Base-by-base conservation (phyloP, 352 stramenopile genomes). In the Phytophthora europaea region DNA sequence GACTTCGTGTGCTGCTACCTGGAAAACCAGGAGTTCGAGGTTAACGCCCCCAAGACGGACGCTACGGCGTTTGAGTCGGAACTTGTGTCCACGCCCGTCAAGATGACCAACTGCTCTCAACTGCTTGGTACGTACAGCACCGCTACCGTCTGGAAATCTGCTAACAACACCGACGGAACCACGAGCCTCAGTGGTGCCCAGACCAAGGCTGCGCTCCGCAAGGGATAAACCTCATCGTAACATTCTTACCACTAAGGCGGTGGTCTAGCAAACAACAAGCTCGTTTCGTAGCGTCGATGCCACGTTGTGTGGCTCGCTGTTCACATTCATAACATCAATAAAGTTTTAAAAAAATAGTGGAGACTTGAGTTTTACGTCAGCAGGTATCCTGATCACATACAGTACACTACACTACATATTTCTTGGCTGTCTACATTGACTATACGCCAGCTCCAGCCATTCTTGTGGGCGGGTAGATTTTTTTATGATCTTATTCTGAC, bases 1-100 rank as follows among this genome's bases (percentile, higher is more conserved):
- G 57, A 63, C 23, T 63, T 63, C 16, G 72, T 75, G 50, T 78
- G 72, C 61, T 75, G 72, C 34, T 78, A 64, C 45, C 53, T 78
- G n/a, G 38, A 67, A 38, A 47, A 72, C 40, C 60, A 78, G 28
- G 62, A 71, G 51, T 78, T 72, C 13, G 72, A 75, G 51, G 72
- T 78, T 26, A 72, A 75, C 26, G 67, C 61, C 6, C 66, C 66
- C 0, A 54, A 68, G 48, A 71, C 52, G 45, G 52, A 66, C 13
- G 2, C 31, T 0, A 67, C 64, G 1, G 47, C 31, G 16, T 72
- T 76, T 22, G 48, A 71, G 28, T 15, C 53, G 23, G 36, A 69
- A 5, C 60, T 74, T 18, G 61, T 70, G 1, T 20, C 61, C 33
- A 70, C 47, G 4, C 34, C 53, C 22, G 53, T 74, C 4, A 69